These are phyloP conservation scores for Raddia distichophylla DNA, from an alignment of 176 grass and related monocot species.

Conservation along the genomic window DNA sequence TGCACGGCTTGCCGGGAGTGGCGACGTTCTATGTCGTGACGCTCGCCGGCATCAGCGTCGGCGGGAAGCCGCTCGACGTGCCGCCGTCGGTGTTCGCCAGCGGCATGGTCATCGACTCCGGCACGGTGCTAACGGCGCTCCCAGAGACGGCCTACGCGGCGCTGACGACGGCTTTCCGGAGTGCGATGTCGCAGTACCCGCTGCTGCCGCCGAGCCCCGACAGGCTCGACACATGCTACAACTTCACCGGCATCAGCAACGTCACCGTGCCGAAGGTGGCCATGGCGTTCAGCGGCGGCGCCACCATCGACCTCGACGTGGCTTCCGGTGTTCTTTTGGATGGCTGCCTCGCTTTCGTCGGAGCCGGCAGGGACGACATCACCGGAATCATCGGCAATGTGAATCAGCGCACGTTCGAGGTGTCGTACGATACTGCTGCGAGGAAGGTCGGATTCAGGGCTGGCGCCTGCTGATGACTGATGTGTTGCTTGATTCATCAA, in stretches of 20 bases:
- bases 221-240: constrained; percentile 54
- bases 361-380: neutral
- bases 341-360: constrained; percentile 56
- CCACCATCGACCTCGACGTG: constrained; percentile 39
- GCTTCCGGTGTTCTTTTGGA: constrained; percentile 49
- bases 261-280: constrained; percentile 48
- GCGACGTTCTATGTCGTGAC: constrained; percentile 54
- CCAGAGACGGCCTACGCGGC: constrained; percentile 58
- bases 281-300: constrained; percentile 35
- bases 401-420: constrained; percentile 64
- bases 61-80: constrained; percentile 38
- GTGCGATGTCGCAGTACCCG: constrained; percentile 49
- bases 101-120: constrained; percentile 65
- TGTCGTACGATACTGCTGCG: constrained; percentile 48
- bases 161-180: constrained; percentile 49
- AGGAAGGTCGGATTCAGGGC: constrained; percentile 53
- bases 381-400: constrained; percentile 63
- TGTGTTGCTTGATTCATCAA: neutral
- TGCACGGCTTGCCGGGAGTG: neutral
- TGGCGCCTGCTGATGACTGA: constrained; percentile 41
- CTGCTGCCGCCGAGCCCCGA: constrained; percentile 1
- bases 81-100: constrained; percentile 15
- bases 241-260: constrained; percentile 48
- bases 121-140: constrained; percentile 49
- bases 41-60: constrained; percentile 51